Conservation (phyloP, 805 yeast genomes). For the Candida nemodendra region DNA sequence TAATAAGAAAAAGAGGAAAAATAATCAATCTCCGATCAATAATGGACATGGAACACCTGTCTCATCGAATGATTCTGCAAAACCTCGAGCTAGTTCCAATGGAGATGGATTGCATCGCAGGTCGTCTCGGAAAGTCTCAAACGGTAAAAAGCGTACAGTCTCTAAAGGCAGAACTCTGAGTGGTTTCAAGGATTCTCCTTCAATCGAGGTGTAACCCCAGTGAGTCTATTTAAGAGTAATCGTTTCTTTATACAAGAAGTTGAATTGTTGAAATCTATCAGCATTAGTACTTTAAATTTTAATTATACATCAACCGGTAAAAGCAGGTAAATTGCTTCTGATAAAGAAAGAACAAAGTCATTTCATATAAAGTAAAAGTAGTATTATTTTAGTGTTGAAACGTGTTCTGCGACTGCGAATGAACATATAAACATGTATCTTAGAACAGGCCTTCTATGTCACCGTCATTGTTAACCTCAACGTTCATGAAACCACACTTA, state of each 20-base stretch:
- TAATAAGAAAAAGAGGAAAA: not conserved
- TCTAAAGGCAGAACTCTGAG: too few relatives aligned
- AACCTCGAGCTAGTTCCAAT: not conserved
- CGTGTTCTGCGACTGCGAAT: too few relatives aligned
- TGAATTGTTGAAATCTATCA: conserved; percentile 20
- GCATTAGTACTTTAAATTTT: not conserved
- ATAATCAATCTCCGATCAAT: not conserved
- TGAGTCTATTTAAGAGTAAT: not conserved
- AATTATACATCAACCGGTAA: too few relatives aligned
- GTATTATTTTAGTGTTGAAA: too few relatives aligned
- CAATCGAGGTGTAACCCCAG: too few relatives aligned
- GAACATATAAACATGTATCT: not conserved
- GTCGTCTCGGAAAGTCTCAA: not conserved
- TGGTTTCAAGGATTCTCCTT: too few relatives aligned
- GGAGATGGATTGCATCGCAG: not conserved
- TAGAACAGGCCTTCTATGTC: conserved; percentile 91
- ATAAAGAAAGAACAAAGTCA: too few relatives aligned
- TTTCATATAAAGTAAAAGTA: too few relatives aligned
- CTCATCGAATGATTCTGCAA: not conserved
- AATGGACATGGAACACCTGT: not conserved
- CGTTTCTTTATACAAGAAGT: not conserved
- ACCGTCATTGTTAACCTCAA: conserved; percentile 86
- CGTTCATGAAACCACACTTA: conserved; percentile 95
- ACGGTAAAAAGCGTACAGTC: not conserved
- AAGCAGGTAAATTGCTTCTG: too few relatives aligned